phyloP scores from a whole-genome alignment of 2,329 filamentous ascomycete genomes.

The Hysterium pulicare region DNA sequence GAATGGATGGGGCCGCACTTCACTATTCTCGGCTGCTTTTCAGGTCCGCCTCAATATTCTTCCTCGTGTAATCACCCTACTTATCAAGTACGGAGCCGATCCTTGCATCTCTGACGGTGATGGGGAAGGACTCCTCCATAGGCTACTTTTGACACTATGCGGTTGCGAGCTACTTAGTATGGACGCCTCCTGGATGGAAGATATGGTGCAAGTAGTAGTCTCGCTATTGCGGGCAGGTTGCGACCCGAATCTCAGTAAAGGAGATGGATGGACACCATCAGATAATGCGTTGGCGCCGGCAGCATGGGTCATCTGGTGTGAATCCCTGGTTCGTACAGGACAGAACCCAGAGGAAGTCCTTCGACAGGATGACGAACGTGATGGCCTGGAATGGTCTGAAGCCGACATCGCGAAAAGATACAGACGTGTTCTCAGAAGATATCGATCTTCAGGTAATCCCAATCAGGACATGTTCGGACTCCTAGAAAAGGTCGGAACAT shows the following conservation, averaged over 20 bases:
- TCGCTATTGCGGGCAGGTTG: not conserved
- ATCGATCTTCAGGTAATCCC: too few species aligned
- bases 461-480: too few species aligned
- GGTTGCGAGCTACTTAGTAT: not conserved
- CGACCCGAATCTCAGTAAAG: not conserved
- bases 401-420: not conserved
- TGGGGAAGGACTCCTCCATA: not conserved
- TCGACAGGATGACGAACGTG: not conserved
- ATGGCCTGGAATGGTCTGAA: not conserved
- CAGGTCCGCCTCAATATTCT: not conserved
- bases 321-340: not conserved
- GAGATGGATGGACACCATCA: not conserved
- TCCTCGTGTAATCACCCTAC: not conserved
- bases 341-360: not conserved
- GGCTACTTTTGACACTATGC: not conserved
- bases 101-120: not conserved
- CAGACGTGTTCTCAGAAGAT: too few species aligned
- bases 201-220: not conserved
- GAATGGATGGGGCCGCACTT: not conserved
- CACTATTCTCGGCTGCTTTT: not conserved
- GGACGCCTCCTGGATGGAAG: not conserved
- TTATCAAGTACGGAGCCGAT: constrained; percentile 1
- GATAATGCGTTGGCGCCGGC: not conserved
- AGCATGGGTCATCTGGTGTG: not conserved
- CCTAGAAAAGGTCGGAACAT: not conserved